Percentiles rank a stretch among this genome's conserved stretches.
Evolutionary conservation across 1,284 basidiomycete genomes (phyloP).

Genomic region (Naganishia sp.): DNA sequence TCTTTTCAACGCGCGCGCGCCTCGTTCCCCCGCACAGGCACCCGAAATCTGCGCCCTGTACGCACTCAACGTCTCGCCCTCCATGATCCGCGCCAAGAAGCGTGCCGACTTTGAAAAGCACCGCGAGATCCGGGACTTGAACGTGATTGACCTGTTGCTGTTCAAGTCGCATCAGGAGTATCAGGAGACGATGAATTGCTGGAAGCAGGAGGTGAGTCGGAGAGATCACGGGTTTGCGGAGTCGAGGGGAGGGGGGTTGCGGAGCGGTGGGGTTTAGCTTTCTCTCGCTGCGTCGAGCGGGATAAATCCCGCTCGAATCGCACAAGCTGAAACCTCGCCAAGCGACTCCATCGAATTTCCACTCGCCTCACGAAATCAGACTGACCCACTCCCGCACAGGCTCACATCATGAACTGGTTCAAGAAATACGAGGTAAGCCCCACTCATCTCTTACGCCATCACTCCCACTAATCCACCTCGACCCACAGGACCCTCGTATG

Average conservation of each 20-base stretch:
- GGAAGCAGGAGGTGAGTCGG: conserved; percentile 69
- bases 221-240: too few species aligned
- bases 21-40: conserved; percentile 60
- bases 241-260: too few species aligned
- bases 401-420: conserved; percentile 55
- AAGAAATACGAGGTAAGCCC: conserved; percentile 48
- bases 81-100: conserved; percentile 78
- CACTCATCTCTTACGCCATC: neutral
- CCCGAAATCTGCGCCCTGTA: conserved; percentile 86
- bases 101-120: conserved; percentile 86
- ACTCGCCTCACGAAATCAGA: too few species aligned
- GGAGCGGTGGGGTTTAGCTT: too few species aligned
- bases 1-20: neutral
- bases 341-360: too few species aligned
- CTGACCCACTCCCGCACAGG: conserved; percentile 36
- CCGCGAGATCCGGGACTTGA: conserved; percentile 76
- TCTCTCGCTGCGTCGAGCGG: too few species aligned
- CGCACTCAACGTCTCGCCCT: conserved; percentile 77
- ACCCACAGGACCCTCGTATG: conserved; percentile 31
- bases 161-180: conserved; percentile 85
- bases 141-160: conserved; percentile 82
- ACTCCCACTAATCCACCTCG: neutral
- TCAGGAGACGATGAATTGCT: conserved; percentile 92
- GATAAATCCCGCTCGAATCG: too few species aligned
- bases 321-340: too few species aligned